A percentile compares a stretch with the other conserved stretches of the same genome.
Evolutionary conservation across 2,329 filamentous ascomycete genomes (phyloP).

Genomic region (Polytolypa hystricis): DNA sequence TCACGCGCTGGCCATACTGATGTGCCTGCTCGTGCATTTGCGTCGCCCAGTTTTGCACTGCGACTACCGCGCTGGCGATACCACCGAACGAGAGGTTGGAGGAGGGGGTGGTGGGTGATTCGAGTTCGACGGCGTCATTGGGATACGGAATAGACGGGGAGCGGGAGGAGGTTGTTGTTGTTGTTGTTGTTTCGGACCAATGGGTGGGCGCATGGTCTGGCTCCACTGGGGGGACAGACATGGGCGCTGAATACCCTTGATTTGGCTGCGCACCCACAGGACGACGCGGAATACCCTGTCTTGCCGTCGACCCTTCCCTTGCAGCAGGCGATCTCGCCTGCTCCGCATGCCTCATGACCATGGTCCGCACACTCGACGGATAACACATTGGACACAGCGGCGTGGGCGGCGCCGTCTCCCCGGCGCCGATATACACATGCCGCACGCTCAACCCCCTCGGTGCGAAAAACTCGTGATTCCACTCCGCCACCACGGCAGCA

Average conservation of each 20-base stretch:
- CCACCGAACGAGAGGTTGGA: slow-evolving; percentile 14
- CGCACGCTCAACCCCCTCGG: slow-evolving; percentile 24
- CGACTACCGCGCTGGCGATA: slow-evolving; percentile 11
- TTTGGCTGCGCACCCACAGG: slow-evolving; percentile 7
- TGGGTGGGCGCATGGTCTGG: no score
- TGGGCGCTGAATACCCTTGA: background rate
- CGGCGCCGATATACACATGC: slow-evolving; percentile 25
- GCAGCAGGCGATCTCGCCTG: slow-evolving; percentile 4
- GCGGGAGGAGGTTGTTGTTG: background rate
- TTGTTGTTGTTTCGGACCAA: no score
- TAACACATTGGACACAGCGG: slow-evolving; percentile 31
- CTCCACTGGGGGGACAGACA: slow-evolving; percentile 2
- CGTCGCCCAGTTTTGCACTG: slow-evolving; percentile 19
- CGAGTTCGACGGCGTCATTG: slow-evolving; percentile 13
- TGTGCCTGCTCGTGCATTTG: slow-evolving; percentile 27
- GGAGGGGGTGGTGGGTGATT: background rate
- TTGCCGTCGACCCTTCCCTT: slow-evolving; percentile 4
- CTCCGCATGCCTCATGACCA: slow-evolving; percentile 16
- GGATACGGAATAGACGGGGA: background rate
- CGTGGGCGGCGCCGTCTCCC: slow-evolving; percentile 22
- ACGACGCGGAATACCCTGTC: slow-evolving; percentile 7
- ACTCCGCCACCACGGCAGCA: slow-evolving; percentile 30
- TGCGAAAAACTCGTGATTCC: slow-evolving; percentile 34
- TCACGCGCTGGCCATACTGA: slow-evolving; percentile 29
- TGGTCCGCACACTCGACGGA: slow-evolving; percentile 24